A percentile compares a stretch with the other conserved stretches of the same genome.
Conservation (phyloP, 108 stramenopile species). For the Pseudonitzschia delicatissima region DNA sequence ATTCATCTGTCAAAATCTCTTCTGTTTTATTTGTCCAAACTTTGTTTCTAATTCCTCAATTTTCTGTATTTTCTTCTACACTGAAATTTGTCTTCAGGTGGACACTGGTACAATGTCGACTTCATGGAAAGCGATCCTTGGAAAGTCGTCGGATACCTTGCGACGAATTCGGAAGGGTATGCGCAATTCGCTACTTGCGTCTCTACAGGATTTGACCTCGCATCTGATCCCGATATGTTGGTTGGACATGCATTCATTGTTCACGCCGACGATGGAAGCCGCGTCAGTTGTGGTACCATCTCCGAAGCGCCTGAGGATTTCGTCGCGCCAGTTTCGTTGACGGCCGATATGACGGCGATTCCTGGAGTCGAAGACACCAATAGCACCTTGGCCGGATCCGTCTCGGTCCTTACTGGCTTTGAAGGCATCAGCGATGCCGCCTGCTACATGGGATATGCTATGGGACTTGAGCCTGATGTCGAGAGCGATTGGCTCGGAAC, state of each 20-base stretch:
- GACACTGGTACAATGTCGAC: constrained; percentile 30
- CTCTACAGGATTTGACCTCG: constrained; percentile 8
- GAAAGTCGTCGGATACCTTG: constrained; percentile 15
- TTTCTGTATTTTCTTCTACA: neutral
- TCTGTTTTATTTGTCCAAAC: neutral
- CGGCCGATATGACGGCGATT: neutral
- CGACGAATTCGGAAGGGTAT: constrained; percentile 12
- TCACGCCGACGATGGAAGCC: constrained; percentile 30
- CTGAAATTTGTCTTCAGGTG: constrained; percentile 3
- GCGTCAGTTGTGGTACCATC: constrained; percentile 29
- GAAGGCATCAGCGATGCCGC: neutral
- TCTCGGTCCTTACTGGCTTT: neutral
- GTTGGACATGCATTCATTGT: constrained; percentile 28
- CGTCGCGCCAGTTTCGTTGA: neutral
- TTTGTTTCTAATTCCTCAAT: neutral
- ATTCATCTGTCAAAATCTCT: no score
- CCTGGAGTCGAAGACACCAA: neutral
- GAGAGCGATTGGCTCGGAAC: neutral
- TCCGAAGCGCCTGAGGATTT: neutral
- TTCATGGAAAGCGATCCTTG: constrained; percentile 16
- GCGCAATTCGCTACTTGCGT: constrained; percentile 19
- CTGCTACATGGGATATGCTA: constrained; percentile 19
- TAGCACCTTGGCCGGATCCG: neutral
- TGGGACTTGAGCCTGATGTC: constrained; percentile 6
- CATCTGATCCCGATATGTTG: neutral